Evolutionary conservation across 176 grass and related monocot genomes (phyloP), one percentile per base, ranked within the genome.

Genomic region (Avena insularis): DNA sequence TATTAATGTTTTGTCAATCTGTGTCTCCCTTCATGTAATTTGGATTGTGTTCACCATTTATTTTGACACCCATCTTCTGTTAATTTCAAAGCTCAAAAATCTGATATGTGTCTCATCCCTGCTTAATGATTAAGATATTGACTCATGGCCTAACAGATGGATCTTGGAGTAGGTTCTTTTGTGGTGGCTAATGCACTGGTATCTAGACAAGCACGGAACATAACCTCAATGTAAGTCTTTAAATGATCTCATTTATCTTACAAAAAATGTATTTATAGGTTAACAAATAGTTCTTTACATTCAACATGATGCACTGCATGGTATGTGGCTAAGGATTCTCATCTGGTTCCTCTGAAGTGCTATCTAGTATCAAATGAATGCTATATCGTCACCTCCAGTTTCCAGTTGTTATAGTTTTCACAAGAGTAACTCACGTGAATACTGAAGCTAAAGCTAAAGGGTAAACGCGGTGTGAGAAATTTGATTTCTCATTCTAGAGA

Each of bases 151-250:
- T 74, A 84, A 92, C 91, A 98, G 95, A 98, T 98, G 95, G 95
- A 98, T 95, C 88, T 98, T 49, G 95, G 93, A 86, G 95, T 98
- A 82, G 95, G 95, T 68, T 98, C 93, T 75, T 98, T 98, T 89
- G 95, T 98, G 81, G 88, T 98, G 71, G 90, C 89, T 85, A 95
- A 98, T 67, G 89, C 93, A 85, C 86, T 98, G 81, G 93, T 95
- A 81, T 98, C 95, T 83, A 92, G 90, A 91, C 93, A 95, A 89
- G 88, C 93, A 83, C 89, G 93, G 12, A 90, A 95, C 60, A 74
- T 90, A 49, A 95, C 66, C 47, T 89, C 93, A 84, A 83, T 91
- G 89, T 91, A 91, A 91, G 89, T 80, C 48, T 67, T 83, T 75
- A 67, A 67, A 53, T 43, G 40, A 43, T 43, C 38, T 40, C 38